These are phyloP conservation scores for Penicillium canescens DNA, from an alignment of 495 filamentous ascomycete genomes.

Conservation along the genomic window DNA sequence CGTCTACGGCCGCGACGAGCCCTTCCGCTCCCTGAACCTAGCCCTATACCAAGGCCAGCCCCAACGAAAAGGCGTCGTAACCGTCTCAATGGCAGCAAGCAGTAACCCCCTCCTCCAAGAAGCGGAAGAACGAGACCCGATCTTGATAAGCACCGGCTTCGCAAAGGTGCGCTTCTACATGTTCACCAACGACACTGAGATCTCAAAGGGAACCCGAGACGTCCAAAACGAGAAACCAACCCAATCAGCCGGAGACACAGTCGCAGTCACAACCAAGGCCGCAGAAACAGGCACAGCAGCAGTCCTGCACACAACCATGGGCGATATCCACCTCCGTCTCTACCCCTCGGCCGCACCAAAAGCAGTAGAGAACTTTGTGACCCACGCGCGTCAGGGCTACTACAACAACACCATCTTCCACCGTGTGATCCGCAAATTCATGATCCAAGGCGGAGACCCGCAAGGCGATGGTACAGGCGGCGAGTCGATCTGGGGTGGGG, in stretches of 20 bases:
- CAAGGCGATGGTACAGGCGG: conserved; percentile 94
- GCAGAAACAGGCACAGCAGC: conserved; percentile 75
- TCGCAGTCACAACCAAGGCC: conserved; percentile 55
- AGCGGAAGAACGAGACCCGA: conserved; percentile 87
- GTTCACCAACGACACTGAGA: conserved; percentile 87
- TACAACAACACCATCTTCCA: conserved; percentile 99
- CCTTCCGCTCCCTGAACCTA: conserved; percentile 77
- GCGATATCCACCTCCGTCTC: conserved; percentile 91
- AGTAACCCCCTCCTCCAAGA: conserved; percentile 91
- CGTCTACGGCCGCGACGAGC: conserved; percentile 84
- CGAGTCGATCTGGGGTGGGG: conserved; percentile 93
- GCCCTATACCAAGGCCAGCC: conserved; percentile 95
- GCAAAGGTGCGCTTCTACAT: conserved; percentile 96
- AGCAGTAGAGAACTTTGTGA: conserved; percentile 98
- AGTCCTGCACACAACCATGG: conserved; percentile 87
- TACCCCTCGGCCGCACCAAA: conserved; percentile 93
- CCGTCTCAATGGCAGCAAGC: conserved; percentile 96
- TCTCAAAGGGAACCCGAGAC: conserved; percentile 84
- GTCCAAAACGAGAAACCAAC: conserved; percentile 92
- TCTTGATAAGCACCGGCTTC: conserved; percentile 79
- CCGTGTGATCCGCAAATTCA: conserved; percentile 96
- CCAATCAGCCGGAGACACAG: conserved; percentile 30
- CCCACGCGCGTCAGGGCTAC: conserved; percentile 82
- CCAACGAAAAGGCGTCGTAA: conserved; percentile 85
- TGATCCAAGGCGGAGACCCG: conserved; percentile 93